These are phyloP conservation scores for Obba rivulosa DNA, from an alignment of 768 basidiomycete genomes.

Conservation along the genomic window DNA sequence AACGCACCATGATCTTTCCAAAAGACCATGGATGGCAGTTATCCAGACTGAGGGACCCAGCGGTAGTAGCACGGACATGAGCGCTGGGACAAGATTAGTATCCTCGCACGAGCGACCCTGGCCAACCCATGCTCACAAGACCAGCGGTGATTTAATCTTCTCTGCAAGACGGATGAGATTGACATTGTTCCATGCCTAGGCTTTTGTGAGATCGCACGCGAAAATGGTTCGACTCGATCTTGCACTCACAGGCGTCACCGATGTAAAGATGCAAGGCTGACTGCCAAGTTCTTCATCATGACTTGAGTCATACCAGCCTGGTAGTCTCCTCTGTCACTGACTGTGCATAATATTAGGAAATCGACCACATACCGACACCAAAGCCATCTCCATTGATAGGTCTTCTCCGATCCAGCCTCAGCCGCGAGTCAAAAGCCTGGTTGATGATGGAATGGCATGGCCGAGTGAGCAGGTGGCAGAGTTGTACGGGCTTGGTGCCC, in stretches of 20 bases:
- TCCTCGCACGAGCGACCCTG: not conserved
- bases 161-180: conserved; percentile 93
- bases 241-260: conserved; percentile 81
- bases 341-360: not conserved
- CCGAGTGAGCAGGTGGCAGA: conserved; percentile 90
- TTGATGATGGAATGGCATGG: conserved; percentile 97
- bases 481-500: conserved; percentile 86
- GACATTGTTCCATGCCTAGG: conserved; percentile 92
- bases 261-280: conserved; percentile 95
- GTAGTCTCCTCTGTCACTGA: not conserved
- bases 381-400: conserved; percentile 98
- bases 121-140: conserved; percentile 57
- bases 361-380: conserved; percentile 67
- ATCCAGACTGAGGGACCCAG: conserved; percentile 85
- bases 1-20: conserved; percentile 82
- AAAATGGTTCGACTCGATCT: not conserved
- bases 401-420: conserved; percentile 73
- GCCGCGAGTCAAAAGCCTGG: conserved; percentile 91
- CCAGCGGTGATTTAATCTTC: conserved; percentile 93
- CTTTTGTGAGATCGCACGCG: not conserved
- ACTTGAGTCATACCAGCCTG: conserved; percentile 92
- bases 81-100: conserved; percentile 41
- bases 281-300: conserved; percentile 77
- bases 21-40: conserved; percentile 95
- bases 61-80: conserved; percentile 92